phyloP scores from a whole-genome alignment of 768 basidiomycete species.

The Termitomyces sp. region DNA sequence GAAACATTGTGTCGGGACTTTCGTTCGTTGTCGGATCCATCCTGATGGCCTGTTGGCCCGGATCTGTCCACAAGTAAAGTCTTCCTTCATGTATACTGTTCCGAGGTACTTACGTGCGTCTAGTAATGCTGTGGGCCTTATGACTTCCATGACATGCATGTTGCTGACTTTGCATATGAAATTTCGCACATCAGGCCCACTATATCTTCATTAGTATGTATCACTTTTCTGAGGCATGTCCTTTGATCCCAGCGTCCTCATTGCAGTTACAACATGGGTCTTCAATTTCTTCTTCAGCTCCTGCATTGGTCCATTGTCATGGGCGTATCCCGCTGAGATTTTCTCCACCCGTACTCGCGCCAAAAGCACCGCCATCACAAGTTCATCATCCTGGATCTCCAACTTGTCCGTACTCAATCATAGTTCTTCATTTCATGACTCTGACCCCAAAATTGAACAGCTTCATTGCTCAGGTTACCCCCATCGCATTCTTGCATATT shows the following conservation, averaged over 20 bases:
- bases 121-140: slow-evolving; percentile 31
- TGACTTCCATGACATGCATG: background rate
- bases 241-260: slow-evolving; percentile 15
- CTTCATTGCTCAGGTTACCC: slow-evolving; percentile 42
- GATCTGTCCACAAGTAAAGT: slow-evolving; percentile 36
- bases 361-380: slow-evolving; percentile 40
- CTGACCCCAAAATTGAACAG: background rate
- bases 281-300: slow-evolving; percentile 45
- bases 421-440: background rate
- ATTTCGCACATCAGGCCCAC: slow-evolving; percentile 24
- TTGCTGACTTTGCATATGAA: background rate
- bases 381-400: slow-evolving; percentile 39
- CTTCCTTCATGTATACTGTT: background rate
- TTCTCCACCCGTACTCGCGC: slow-evolving; percentile 40
- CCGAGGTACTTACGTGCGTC: background rate
- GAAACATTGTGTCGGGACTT: slow-evolving; percentile 35
- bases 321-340: slow-evolving; percentile 43
- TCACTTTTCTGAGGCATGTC: slow-evolving; percentile 24
- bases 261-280: slow-evolving; percentile 32
- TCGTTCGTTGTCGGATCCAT: slow-evolving; percentile 40
- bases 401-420: slow-evolving; percentile 28
- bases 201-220: slow-evolving; percentile 39
- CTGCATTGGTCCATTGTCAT: slow-evolving; percentile 39
- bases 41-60: slow-evolving; percentile 39
- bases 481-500: slow-evolving; percentile 32